Evolutionary conservation across 2,329 filamentous ascomycete genomes (phyloP), one percentile per base, ranked within the genome.

Genomic region (Clonostachys rhizophaga): DNA sequence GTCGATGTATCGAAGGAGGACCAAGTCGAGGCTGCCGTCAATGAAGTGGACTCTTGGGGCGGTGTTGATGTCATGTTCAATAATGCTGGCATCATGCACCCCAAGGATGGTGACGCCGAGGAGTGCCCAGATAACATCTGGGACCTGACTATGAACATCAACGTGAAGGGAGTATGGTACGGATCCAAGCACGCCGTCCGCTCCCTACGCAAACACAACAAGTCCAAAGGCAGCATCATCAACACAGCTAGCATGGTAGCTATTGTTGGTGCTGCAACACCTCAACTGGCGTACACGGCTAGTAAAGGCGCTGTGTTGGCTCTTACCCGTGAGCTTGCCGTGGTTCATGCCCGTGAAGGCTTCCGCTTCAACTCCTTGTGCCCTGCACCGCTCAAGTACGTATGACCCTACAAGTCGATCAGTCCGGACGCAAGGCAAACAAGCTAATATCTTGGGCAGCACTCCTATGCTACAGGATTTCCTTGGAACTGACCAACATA

Each of bases 11-110:
- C 83, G 55, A 86, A 84, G 58, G 86, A 89, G 61, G 36, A 75
- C 34, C 76, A 86, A 20, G 75, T 89, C 17, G 67, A 81, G 54
- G 75, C 76, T n/a, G 75, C 81, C 52, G 71, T 89, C 30, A 78
- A 79, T 43, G 69, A 76, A 14, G 66, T 86, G 34, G 86, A 89
- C 58, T 64, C 74, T 24, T 87, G 84, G 81, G 86, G 86, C 52
- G 86, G 86, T 37, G 65, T 86, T 1, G 86, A 90, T 57, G 75
- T 89, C 57, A 83, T 89, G 56, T 89, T 89, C 77, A 90, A 89
- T 73, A 90, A 90, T 57, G 86, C 86, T 14, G 86, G 86, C 14
- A 89, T 89, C 55, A 89, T 90, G 86, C 86, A 89, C 61, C 76
- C 75, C 18, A 74, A 86, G 49, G 79, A 83, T 53, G 74, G 70